These are phyloP conservation scores for Smithsoniella earleae DNA, from an alignment of 163 green algal species.

Conservation along the genomic window DNA sequence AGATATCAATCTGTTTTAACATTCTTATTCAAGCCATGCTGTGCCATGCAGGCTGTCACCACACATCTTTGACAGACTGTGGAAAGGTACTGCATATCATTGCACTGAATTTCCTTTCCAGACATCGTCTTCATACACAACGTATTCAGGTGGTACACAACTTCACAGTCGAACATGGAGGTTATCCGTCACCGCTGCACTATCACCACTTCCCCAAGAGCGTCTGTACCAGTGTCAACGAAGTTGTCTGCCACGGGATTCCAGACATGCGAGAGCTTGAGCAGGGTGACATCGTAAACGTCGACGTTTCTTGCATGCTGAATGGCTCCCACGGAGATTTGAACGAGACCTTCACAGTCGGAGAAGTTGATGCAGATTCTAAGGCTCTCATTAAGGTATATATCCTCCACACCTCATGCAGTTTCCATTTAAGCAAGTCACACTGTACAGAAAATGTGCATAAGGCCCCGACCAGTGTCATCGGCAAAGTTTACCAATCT, in stretches of 20 bases:
- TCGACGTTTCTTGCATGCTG: conserved; percentile 86
- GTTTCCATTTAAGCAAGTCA: no score
- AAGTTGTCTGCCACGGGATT: conserved; percentile 98
- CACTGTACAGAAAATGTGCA: no score
- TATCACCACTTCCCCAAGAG: conserved; percentile 96
- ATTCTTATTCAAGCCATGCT: neutral
- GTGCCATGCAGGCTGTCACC: neutral
- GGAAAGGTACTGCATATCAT: conserved; percentile 11
- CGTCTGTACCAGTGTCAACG: conserved; percentile 92
- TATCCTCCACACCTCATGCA: no score
- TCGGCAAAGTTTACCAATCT: no score
- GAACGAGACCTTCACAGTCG: conserved; percentile 83
- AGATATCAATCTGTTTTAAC: no score
- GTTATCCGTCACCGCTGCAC: conserved; percentile 90
- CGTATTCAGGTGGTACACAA: conserved; percentile 65
- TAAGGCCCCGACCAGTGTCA: no score
- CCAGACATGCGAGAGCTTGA: conserved; percentile 77
- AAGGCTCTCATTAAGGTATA: conserved; percentile 24
- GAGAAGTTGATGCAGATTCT: conserved; percentile 36
- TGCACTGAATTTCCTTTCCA: conserved; percentile 9
- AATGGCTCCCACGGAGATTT: conserved; percentile 85
- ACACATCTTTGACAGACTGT: neutral
- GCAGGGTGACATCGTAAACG: conserved; percentile 96
- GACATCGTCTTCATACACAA: no score
- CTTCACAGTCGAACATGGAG: conserved; percentile 64